These are phyloP conservation scores for Fonsecaea erecta DNA, from an alignment of 2,329 filamentous ascomycete genomes.

Conservation along the genomic window DNA sequence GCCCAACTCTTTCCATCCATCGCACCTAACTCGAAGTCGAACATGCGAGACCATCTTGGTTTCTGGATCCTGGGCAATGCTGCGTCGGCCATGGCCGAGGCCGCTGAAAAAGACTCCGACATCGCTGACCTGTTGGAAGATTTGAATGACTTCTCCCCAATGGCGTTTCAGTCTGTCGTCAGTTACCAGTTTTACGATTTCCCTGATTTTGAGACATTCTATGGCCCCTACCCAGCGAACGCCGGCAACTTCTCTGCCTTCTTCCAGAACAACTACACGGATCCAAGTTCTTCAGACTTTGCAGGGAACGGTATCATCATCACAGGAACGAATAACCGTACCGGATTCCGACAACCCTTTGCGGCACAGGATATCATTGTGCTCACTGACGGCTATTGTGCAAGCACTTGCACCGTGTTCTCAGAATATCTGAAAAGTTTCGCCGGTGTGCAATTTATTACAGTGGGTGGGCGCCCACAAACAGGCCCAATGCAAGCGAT, in stretches of 20 bases:
- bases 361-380: constrained; percentile 59
- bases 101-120: constrained; percentile 29
- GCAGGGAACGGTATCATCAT: constrained; percentile 43
- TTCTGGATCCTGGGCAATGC: constrained; percentile 45
- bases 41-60: constrained; percentile 53
- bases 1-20: constrained; percentile 58
- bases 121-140: constrained; percentile 41
- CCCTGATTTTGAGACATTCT: constrained; percentile 50
- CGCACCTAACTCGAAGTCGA: constrained; percentile 52
- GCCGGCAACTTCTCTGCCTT: constrained; percentile 62
- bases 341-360: constrained; percentile 58
- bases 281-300: constrained; percentile 46
- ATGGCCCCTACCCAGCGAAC: constrained; percentile 46
- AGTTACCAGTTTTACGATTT: constrained; percentile 45
- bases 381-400: constrained; percentile 59
- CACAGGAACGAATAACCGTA: constrained; percentile 56
- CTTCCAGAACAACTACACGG: constrained; percentile 57
- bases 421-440: constrained; percentile 59
- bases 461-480: constrained; percentile 64
- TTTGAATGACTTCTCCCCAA: constrained; percentile 41
- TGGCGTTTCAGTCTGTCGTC: constrained; percentile 41
- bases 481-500: constrained; percentile 63
- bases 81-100: constrained; percentile 30
- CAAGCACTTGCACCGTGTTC: constrained; percentile 63
- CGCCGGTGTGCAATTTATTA: constrained; percentile 61